These are phyloP conservation scores for Sarocladium strictum DNA, from an alignment of 2,329 filamentous ascomycete genomes.

Conservation along the genomic window DNA sequence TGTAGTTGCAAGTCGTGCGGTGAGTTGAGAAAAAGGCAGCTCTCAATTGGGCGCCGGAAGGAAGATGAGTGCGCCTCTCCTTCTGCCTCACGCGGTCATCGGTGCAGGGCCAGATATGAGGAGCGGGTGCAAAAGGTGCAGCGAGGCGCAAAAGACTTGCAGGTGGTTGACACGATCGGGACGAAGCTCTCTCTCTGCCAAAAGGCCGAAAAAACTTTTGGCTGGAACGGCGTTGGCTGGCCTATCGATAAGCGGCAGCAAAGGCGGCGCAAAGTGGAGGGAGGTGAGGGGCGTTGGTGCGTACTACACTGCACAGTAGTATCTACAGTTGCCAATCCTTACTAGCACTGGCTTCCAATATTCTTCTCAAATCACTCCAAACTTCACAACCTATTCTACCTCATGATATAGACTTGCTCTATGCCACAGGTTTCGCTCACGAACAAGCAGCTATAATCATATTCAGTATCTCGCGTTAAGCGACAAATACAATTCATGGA, in stretches of 20 bases:
- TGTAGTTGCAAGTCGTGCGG: no score
- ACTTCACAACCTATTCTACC: no score
- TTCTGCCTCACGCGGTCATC: neutral
- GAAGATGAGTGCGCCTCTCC: neutral
- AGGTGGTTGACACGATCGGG: neutral
- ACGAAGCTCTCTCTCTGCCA: neutral
- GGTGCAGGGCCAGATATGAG: neutral
- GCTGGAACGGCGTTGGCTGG: neutral
- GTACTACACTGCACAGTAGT: no score
- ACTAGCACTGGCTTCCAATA: no score
- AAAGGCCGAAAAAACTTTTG: conserved; percentile 6
- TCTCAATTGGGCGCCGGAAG: neutral
- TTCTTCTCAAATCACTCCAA: no score
- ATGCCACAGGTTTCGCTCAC: no score
- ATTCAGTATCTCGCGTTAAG: no score
- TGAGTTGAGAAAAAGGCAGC: neutral
- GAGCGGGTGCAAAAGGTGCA: neutral
- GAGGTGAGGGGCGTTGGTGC: neutral
- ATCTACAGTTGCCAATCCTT: no score
- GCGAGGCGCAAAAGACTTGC: neutral
- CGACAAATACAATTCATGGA: no score
- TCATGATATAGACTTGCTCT: no score
- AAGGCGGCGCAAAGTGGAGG: neutral
- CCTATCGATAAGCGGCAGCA: conserved; percentile 7
- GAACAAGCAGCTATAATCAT: no score